Evolutionary conservation across 257 asterid species (phyloP).

Genomic region (Handroanthus guayacan): DNA sequence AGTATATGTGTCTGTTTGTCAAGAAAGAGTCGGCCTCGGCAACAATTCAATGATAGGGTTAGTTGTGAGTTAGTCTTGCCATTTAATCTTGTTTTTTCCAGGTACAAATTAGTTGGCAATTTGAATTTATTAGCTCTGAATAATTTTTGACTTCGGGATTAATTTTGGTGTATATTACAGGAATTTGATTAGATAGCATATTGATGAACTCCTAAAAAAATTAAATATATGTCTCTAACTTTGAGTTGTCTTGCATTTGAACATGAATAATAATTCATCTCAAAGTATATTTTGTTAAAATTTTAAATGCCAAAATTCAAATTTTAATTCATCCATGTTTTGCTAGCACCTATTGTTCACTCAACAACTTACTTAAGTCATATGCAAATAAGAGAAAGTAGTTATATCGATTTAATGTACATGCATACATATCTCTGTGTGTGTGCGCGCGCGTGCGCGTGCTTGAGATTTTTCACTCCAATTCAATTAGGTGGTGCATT

Average conservation of each 20-base stretch:
- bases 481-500: background rate
- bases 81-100: conserved; percentile 33
- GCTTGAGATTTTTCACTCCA: background rate
- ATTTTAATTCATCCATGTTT: too few relatives aligned
- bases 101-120: conserved; percentile 24
- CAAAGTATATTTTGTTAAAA: too few relatives aligned
- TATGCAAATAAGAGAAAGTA: background rate
- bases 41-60: background rate
- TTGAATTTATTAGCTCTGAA: conserved; percentile 23
- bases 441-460: too few relatives aligned
- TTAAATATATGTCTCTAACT: too few relatives aligned
- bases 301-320: too few relatives aligned
- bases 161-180: too few relatives aligned
- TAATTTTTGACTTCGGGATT: background rate
- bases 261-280: too few relatives aligned
- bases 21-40: conserved; percentile 3
- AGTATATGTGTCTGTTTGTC: background rate
- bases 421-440: too few relatives aligned
- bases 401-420: too few relatives aligned
- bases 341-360: background rate
- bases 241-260: too few relatives aligned
- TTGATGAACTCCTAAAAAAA: too few relatives aligned
- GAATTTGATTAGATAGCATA: too few relatives aligned
- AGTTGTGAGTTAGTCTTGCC: conserved; percentile 15
- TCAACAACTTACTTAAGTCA: background rate